A percentile compares a stretch with the other conserved stretches of the same genome.
phyloP scores from a whole-genome alignment of 371 early-diverging fungal genomes.

The Mucor piriformis region DNA sequence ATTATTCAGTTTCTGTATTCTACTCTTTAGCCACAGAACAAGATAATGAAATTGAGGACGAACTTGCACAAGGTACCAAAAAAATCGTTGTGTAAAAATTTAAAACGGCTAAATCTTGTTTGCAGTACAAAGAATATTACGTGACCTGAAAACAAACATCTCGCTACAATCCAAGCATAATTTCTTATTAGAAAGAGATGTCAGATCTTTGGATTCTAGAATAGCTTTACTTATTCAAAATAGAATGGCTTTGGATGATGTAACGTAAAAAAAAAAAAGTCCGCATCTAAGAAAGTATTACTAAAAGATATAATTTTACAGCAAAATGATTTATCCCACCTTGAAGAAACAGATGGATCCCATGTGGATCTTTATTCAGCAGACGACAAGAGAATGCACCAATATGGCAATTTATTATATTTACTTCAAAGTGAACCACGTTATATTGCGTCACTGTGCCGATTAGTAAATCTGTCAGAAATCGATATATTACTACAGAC shows the following conservation, averaged over 20 bases:
- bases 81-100: background rate
- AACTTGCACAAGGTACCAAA: slow-evolving; percentile 65
- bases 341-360: slow-evolving; percentile 58
- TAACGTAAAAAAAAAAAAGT: slow-evolving; percentile 15
- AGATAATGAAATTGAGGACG: slow-evolving; percentile 93
- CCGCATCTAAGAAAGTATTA: background rate
- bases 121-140: slow-evolving; percentile 77
- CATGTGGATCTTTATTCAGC: slow-evolving; percentile 47
- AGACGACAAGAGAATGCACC: slow-evolving; percentile 81
- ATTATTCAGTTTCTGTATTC: slow-evolving; percentile 84
- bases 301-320: slow-evolving; percentile 11
- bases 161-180: slow-evolving; percentile 94
- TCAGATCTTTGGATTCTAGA: slow-evolving; percentile 88
- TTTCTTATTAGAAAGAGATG: slow-evolving; percentile 92
- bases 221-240: slow-evolving; percentile 93
- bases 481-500: slow-evolving; percentile 93
- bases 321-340: slow-evolving; percentile 76
- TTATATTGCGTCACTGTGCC: slow-evolving; percentile 85
- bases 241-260: slow-evolving; percentile 87
- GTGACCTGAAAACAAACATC: slow-evolving; percentile 85
- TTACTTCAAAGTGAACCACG: slow-evolving; percentile 90
- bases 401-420: slow-evolving; percentile 91
- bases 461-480: slow-evolving; percentile 81
- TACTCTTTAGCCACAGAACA: slow-evolving; percentile 93
- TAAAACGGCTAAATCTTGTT: background rate